Conservation (phyloP, 2,329 filamentous ascomycete genomes). For the Rutstroemia sp. region DNA sequence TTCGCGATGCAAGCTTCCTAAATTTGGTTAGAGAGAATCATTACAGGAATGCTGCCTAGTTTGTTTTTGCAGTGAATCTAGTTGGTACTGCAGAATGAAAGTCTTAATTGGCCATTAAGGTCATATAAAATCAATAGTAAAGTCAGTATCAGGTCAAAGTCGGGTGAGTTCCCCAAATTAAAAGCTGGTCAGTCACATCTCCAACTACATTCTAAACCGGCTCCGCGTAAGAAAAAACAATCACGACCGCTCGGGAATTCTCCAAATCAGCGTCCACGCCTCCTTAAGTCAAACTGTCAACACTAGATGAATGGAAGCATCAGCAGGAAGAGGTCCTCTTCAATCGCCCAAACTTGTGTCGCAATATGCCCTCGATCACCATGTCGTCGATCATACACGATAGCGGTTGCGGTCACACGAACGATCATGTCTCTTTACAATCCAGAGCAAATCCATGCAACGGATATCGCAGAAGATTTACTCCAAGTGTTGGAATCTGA, state of each 20-base stretch:
- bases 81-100: no score
- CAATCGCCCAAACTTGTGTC: background rate
- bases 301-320: background rate
- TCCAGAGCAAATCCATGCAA: background rate
- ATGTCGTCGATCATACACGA: background rate
- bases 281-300: background rate
- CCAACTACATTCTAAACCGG: no score
- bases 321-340: background rate
- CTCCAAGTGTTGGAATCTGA: background rate
- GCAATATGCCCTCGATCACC: background rate
- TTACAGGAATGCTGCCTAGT: no score
- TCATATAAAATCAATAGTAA: no score
- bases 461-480: background rate
- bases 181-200: no score
- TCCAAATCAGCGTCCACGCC: background rate
- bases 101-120: no score
- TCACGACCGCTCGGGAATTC: background rate
- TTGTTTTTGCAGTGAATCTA: no score
- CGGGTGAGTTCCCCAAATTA: no score
- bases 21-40: no score
- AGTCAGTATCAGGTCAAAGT: no score
- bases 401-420: background rate
- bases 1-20: no score
- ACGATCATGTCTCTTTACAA: background rate
- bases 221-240: background rate